Conservation (phyloP, 2,329 filamentous ascomycete species). For the Nothophaeocryptopus gaeumannii region DNA sequence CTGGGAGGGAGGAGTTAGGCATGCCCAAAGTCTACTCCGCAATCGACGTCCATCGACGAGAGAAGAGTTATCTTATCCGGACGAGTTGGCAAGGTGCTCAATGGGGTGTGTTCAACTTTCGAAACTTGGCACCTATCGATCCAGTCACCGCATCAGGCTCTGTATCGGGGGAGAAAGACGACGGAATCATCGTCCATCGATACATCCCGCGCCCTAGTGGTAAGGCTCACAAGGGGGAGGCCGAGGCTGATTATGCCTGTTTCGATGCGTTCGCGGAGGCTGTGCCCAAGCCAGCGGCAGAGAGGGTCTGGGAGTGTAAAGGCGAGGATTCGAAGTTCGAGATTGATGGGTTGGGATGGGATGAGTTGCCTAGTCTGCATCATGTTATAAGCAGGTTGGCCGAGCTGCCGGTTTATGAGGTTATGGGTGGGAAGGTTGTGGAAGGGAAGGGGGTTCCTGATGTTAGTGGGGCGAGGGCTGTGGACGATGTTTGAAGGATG, state of each 20-base stretch:
- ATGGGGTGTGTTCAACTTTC: conserved; percentile 17
- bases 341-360: conserved; percentile 7
- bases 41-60: conserved; percentile 24
- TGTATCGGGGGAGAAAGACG: conserved; percentile 16
- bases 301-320: conserved; percentile 1
- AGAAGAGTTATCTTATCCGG: conserved; percentile 13
- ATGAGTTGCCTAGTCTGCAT: conserved; percentile 14
- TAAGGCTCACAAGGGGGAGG: conserved; percentile 39
- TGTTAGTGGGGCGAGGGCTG: conserved; percentile 17
- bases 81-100: conserved; percentile 19
- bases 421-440: conserved; percentile 15
- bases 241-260: conserved; percentile 39
- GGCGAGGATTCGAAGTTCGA: conserved; percentile 5
- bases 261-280: conserved; percentile 13
- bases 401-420: conserved; percentile 14
- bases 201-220: conserved; percentile 55
- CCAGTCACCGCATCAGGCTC: conserved; percentile 3
- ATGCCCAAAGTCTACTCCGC: conserved; percentile 52
- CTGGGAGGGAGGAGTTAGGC: conserved; percentile 59
- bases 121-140: conserved; percentile 12
- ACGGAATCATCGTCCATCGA: conserved; percentile 20
- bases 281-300: conserved; percentile 1
- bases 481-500: no score
- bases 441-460: conserved; percentile 14
- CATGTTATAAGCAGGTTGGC: conserved; percentile 13